Base-by-base conservation (phyloP, 2,329 filamentous ascomycete genomes). In the Penicillium frequentans region DNA sequence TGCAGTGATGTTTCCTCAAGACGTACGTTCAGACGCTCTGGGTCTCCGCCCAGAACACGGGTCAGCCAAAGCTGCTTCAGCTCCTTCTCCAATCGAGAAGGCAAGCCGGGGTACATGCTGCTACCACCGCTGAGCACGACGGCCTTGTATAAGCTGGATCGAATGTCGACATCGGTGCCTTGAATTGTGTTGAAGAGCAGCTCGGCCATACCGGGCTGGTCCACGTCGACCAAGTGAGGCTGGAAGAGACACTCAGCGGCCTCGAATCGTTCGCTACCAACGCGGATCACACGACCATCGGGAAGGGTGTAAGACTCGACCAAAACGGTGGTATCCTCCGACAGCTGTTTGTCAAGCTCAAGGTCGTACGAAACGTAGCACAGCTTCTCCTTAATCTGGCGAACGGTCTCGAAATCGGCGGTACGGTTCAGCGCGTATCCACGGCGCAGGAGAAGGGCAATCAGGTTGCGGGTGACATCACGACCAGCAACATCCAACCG, bases 181-280 rank as follows among this genome's bases (percentile, higher is more conserved):
- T 98, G 95, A 71, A 99, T 99, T 21, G 93, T 99, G 81, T 99
- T 97, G 86, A 99, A 99, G 39, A 99, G 83, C 77, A 98, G 93
- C 73, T 99, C 95, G 68, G 91, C 93, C 60, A 99, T 95, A 59
- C 95, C 95, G 1, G 93, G 93, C 72, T 98, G 93, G 72, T 99
- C 95, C 69, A 95, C 96, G 73, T 99, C 95, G 48, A 99, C 93
- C 42, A 99, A 84, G 75, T 99, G 95, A 44, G 95, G 95, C 79
- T 99, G 95, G 86, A 99, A 99, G 52, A 99, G 84, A 76, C 95
- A 99, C 77, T 99, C 95, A 57, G 95, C 93, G 1, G 95, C 95
- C 79, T 99, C 95, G 77, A 99, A 99, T 43, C 95, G 89, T 79
- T 99, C 95, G 77, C 91, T 96, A 51, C 95, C 95, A 8, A 99